Evolutionary conservation across 2,329 filamentous ascomycete genomes (phyloP).

Genomic region (Tolypocladium cylindrosporum): DNA sequence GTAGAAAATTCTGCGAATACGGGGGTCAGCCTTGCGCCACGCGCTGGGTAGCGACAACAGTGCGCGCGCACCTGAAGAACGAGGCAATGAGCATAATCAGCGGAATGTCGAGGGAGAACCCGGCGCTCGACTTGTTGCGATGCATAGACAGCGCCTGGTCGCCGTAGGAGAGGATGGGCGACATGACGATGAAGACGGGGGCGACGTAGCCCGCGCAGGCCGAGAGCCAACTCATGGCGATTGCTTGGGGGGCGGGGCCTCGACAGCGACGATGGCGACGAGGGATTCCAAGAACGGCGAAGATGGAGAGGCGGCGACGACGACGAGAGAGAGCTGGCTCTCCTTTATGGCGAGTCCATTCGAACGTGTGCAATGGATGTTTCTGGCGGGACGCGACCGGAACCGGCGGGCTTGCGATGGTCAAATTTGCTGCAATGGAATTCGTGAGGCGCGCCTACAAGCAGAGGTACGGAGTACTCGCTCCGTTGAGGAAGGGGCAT

Average conservation of each 20-base stretch:
- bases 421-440: not conserved
- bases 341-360: not conserved
- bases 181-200: conserved; percentile 53
- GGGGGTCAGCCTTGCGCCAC: conserved; percentile 8
- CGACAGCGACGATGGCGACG: not conserved
- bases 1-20: conserved; percentile 50
- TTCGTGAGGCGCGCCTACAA: not conserved
- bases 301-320: not conserved
- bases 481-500: no score
- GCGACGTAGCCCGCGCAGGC: conserved; percentile 45
- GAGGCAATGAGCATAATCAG: conserved; percentile 64
- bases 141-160: conserved; percentile 59
- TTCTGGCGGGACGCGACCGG: not conserved
- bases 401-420: not conserved
- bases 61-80: conserved; percentile 44
- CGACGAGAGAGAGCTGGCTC: not conserved
- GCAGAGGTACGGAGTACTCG: no score
- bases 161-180: conserved; percentile 54
- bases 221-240: conserved; percentile 33
- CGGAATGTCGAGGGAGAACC: conserved; percentile 62
- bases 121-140: conserved; percentile 51
- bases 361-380: not conserved
- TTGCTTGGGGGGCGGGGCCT: not conserved
- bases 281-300: not conserved
- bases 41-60: not conserved